Conservation (phyloP, 495 filamentous ascomycete genomes). For the Penicillium ochrochloron region DNA sequence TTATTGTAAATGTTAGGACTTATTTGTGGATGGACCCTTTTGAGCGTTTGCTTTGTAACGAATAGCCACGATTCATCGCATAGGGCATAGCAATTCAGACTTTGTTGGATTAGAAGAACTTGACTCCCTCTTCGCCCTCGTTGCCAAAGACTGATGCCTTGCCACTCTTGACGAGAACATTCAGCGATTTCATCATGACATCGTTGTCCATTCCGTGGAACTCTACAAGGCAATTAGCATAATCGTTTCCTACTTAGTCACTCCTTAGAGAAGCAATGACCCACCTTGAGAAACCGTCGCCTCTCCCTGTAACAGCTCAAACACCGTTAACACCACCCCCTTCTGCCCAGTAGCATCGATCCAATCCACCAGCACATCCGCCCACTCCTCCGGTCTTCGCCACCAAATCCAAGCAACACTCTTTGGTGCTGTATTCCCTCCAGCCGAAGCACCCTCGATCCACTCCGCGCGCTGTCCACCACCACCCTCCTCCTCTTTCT, state of each 20-base stretch:
- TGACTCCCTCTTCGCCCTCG: conserved; percentile 87
- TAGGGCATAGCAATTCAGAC: conserved; percentile 16
- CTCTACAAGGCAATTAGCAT: conserved; percentile 54
- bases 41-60: conserved; percentile 32
- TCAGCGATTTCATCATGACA: conserved; percentile 75
- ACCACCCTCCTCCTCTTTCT: conserved; percentile 61
- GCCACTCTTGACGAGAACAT: conserved; percentile 80
- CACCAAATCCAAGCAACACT: conserved; percentile 67
- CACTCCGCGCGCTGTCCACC: conserved; percentile 69
- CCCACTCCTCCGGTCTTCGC: conserved; percentile 77
- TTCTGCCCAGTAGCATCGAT: conserved; percentile 77
- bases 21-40: conserved; percentile 14
- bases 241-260: background rate
- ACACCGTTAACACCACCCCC: conserved; percentile 73
- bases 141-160: conserved; percentile 91
- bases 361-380: conserved; percentile 63
- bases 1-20: conserved; percentile 26
- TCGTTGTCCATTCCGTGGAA: conserved; percentile 88
- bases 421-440: conserved; percentile 32
- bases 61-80: conserved; percentile 34
- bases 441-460: conserved; percentile 42
- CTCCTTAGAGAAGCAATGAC: conserved; percentile 5
- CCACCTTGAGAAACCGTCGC: conserved; percentile 61
- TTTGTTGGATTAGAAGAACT: conserved; percentile 75
- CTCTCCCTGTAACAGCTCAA: conserved; percentile 74